Evolutionary conservation across 2,329 filamentous ascomycete species (phyloP), one percentile per base, ranked within the genome.

Genomic region (Hypoxylon sp.): DNA sequence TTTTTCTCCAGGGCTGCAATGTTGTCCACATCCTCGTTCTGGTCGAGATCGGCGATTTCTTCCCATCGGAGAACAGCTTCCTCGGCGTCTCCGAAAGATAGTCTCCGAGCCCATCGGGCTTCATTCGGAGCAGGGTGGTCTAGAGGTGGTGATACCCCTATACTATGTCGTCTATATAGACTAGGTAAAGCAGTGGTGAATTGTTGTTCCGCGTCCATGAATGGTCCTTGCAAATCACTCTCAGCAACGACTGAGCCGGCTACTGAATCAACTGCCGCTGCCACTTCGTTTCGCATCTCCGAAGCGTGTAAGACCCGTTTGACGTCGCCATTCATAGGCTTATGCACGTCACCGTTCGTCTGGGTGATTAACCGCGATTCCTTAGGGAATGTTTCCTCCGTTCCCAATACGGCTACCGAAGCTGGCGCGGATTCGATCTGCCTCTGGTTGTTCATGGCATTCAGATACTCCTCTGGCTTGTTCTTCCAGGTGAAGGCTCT

Each of bases 21-120:
- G 33, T 53, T 73, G 19, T 79, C 79, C 17, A 77, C 67, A 5
- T 78, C 76, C 10, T 73, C 78, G 17, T 84, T 82, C 31, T 80
- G 78, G 3, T 74, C 68, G 1, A 85, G 67, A 60, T 82, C 80
- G 3, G 83, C 78, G 26, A 91, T 79, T 52, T 87, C 85, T 4
- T 87, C 82, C 91, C 92, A 94, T 14, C 81, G 83, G 1, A 94
- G 81, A 6, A 94, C 81, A n/a, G 90, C 91, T 67, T 94, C 91
- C 79, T 93, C 91, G 1, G 91, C 92, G 48, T 91, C 86, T 64
- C 90, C 90, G 77, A 94, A 94, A 3, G 92, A 94, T 70, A 94
- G 84, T 47, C 91, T 87, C 1, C 92, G 88, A 0, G 91, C 88
- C 87, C 90, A 93, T 63, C 87, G 87, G 29, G 84, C 84, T 68